Evolutionary conservation across 805 yeast genomes (phyloP), one percentile per base, ranked within the genome.

Genomic region (Peterozyma toletana): DNA sequence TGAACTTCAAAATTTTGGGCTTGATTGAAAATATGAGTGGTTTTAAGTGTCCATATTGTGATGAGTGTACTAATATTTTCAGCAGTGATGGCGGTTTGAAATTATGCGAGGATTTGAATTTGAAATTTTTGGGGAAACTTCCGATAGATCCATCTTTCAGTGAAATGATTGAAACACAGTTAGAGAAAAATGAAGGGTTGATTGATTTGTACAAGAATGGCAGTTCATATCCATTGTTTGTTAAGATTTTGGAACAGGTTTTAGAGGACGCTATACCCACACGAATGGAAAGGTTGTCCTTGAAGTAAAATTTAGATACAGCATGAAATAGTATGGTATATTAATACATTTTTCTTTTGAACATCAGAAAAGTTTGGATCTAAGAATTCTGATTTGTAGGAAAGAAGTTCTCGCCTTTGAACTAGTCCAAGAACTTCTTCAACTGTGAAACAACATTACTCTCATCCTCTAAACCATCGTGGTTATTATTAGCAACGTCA

Each of bases 21-120:
- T 76, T 93, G 3, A 77, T 93, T 9, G 99, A 93, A 59, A 93
- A 93, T 56, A 91, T 93, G 99, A 80, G 95, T 40, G 99, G 99
- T 1, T 93, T 86, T 56, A 80, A 89, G 3, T 93, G 99, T 59
- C 99, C 99, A 0, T 78, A 79, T 59, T 93, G 99, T 59, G 77
- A 83, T 1, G 98, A 91, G 57, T 83, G 91, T 58, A 89, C 97
- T 3, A 82, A 90, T 59, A 86, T 93, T 18, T 93, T 93, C 59
- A 86, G 93, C 51, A 77, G 84, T 42, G 99, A 98, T 9, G 99
- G 99, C 27, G 99, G 99, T 2, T 61, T 73, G 51, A 65, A 62
- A 13, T 66, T 93, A 39, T 83, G 96, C n/a, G 64, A 68, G 30
- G 75, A 76, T 38, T 72, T 78, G 45, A 63, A 68, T 4, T 64